Conservation (phyloP, 331 rosid species). For the Phaseolus coccineus region DNA sequence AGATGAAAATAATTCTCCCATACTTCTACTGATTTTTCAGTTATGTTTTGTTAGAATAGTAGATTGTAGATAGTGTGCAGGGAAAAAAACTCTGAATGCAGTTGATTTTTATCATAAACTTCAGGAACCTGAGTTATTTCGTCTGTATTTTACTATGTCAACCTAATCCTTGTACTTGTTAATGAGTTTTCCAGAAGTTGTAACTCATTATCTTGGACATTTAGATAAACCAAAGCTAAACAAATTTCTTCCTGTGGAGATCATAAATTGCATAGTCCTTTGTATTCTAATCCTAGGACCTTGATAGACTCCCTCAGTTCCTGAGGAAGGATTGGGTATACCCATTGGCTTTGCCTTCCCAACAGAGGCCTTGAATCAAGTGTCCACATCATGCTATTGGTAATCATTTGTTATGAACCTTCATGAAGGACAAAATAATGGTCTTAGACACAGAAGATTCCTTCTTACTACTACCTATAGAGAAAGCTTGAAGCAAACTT, state of each 20-base stretch:
- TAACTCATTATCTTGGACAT: constrained; percentile 7
- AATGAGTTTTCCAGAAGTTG: constrained; percentile 9
- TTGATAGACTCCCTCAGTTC: constrained; percentile 26
- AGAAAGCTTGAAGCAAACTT: background rate
- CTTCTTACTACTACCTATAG: background rate
- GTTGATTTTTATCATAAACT: constrained; percentile 14
- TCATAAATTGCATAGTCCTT: background rate
- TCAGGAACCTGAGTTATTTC: constrained; percentile 33
- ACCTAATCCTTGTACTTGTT: constrained; percentile 19
- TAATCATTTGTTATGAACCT: constrained; percentile 1
- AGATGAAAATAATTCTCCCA: constrained; percentile 33
- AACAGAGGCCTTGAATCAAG: constrained; percentile 14
- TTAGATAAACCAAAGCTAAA: constrained; percentile 34
- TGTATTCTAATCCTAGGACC: constrained; percentile 10
- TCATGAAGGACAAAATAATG: background rate
- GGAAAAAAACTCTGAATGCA: constrained; percentile 27
- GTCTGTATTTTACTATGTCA: constrained; percentile 28
- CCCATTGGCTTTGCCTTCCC: constrained; percentile 30
- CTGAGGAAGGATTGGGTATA: constrained; percentile 27
- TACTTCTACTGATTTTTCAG: constrained; percentile 15
- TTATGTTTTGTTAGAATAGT: constrained; percentile 38
- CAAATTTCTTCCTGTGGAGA: constrained; percentile 2
- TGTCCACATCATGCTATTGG: constrained; percentile 8
- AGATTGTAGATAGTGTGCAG: constrained; percentile 23
- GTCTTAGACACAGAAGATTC: background rate